A percentile compares a stretch with the other conserved stretches of the same genome.
Evolutionary conservation across 495 filamentous ascomycete genomes (phyloP).

Genomic region (Neurospora sp.): DNA sequence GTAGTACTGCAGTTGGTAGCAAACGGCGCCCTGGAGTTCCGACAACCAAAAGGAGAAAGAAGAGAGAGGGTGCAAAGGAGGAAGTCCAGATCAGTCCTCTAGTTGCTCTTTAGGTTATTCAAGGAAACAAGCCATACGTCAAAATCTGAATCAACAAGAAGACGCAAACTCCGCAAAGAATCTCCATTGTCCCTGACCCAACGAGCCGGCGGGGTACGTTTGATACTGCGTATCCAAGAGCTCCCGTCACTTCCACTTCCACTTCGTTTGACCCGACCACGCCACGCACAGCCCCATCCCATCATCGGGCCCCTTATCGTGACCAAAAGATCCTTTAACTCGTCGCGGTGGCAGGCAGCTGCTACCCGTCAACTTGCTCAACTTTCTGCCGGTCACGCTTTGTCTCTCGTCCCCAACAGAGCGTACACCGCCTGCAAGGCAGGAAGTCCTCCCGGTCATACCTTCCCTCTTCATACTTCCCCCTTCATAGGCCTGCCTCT

Average conservation of each 20-base stretch:
- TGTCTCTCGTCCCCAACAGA: neutral
- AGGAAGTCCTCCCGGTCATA: neutral
- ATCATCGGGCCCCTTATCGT: neutral
- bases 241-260: neutral
- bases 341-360: neutral
- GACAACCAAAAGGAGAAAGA: neutral
- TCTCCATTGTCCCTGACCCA: neutral
- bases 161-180: neutral
- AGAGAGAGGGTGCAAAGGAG: neutral
- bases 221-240: neutral
- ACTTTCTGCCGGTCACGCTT: neutral
- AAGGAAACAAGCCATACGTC: neutral
- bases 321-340: neutral
- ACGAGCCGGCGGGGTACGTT: neutral
- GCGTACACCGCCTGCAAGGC: neutral
- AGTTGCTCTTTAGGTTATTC: neutral
- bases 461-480: neutral
- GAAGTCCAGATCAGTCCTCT: neutral
- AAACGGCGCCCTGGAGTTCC: neutral
- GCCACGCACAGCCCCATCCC: neutral
- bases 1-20: neutral
- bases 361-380: neutral
- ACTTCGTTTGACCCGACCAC: neutral
- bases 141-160: neutral
- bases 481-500: neutral